These are phyloP conservation scores for Arctium lappa DNA, from an alignment of 129 eudicot genomes.

Conservation along the genomic window DNA sequence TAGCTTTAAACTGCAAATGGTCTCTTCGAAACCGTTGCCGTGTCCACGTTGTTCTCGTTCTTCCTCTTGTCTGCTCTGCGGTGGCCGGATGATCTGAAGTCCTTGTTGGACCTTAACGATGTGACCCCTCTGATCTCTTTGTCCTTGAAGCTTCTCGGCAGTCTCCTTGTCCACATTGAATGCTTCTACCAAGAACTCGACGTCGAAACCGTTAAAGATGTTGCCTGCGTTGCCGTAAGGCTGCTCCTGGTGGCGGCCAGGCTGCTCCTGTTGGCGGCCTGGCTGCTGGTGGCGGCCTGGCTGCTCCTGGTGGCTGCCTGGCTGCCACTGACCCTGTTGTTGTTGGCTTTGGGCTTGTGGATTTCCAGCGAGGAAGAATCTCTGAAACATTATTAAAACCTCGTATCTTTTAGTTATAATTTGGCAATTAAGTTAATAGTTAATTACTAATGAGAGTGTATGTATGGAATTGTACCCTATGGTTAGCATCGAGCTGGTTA, in stretches of 20 bases:
- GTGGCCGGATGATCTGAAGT: slow-evolving; percentile 51
- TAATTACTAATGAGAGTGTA: neutral
- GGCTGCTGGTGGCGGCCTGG: neutral
- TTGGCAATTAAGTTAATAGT: neutral
- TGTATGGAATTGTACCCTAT: slow-evolving; percentile 33
- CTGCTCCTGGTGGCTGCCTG: too few species aligned
- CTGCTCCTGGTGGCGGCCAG: slow-evolving; percentile 1
- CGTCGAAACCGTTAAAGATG: slow-evolving; percentile 50
- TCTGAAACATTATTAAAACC: slow-evolving; percentile 6
- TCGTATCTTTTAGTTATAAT: neutral
- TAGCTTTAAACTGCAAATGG: slow-evolving; percentile 50
- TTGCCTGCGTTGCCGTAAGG: slow-evolving; percentile 27
- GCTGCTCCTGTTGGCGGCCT: too few species aligned
- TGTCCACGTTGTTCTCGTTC: neutral
- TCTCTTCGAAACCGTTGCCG: slow-evolving; percentile 55
- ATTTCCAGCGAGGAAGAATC: slow-evolving; percentile 44
- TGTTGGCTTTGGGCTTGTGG: slow-evolving; percentile 30
- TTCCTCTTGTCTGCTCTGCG: neutral
- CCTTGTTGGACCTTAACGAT: slow-evolving; percentile 34
- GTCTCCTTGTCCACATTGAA: slow-evolving; percentile 50
- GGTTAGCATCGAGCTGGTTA: slow-evolving; percentile 61
- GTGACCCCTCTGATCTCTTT: slow-evolving; percentile 59
- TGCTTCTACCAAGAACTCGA: slow-evolving; percentile 33
- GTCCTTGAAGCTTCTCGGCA: slow-evolving; percentile 48
- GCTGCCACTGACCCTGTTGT: neutral